phyloP scores from a whole-genome alignment of 495 filamentous ascomycete species.

The Daldinia childiae region DNA sequence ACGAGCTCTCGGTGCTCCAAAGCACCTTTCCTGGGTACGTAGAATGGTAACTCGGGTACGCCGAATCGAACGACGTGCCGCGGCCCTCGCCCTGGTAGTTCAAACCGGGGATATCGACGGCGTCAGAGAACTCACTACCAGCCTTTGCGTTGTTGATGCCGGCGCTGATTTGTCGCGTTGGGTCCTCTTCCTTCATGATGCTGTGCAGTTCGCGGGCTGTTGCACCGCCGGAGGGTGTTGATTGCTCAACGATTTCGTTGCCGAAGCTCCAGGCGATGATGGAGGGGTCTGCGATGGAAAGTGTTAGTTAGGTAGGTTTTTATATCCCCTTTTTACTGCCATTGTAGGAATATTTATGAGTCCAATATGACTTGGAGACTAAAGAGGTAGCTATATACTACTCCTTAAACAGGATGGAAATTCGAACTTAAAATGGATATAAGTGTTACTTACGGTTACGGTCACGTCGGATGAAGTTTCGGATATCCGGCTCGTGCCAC shows the following conservation, averaged over 20 bases:
- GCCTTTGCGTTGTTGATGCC: conserved; percentile 54
- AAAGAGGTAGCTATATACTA: too few species aligned
- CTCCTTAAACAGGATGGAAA: too few species aligned
- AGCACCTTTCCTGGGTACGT: conserved; percentile 57
- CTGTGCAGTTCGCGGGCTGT: conserved; percentile 45
- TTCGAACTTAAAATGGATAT: too few species aligned
- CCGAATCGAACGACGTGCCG: conserved; percentile 45
- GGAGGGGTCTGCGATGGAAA: conserved; percentile 48
- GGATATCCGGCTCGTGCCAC: conserved; percentile 61
- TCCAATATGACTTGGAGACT: not conserved
- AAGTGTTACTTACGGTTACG: conserved; percentile 50
- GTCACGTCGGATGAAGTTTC: conserved; percentile 57
- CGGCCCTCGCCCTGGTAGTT: conserved; percentile 63
- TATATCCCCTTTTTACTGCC: not conserved
- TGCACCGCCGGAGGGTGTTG: conserved; percentile 38
- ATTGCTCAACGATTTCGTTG: conserved; percentile 59
- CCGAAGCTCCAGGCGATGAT: conserved; percentile 60
- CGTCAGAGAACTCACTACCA: conserved; percentile 44
- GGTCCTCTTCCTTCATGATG: conserved; percentile 54
- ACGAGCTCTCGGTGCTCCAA: conserved; percentile 55
- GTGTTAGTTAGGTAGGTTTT: not conserved
- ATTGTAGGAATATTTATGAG: not conserved
- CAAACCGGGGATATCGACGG: conserved; percentile 55
- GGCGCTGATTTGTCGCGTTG: conserved; percentile 51
- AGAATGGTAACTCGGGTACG: conserved; percentile 51